Percentiles rank a stretch among this genome's conserved stretches.
Evolutionary conservation across 2,329 filamentous ascomycete genomes (phyloP).

Genomic region (Alternaria brassicicola): DNA sequence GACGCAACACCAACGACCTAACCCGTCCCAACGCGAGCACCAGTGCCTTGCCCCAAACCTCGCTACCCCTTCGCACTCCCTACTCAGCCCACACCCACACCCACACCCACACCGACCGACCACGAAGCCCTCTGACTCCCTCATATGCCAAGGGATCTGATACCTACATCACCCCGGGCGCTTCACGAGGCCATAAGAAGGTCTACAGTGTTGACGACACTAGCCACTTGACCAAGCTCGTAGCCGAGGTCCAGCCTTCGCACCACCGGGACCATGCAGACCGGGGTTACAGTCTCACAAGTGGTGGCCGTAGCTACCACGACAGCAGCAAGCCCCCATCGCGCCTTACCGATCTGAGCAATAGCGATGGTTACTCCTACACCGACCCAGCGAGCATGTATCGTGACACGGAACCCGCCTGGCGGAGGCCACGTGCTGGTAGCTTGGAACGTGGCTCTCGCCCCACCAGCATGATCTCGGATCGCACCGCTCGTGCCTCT

Average conservation of each 20-base stretch:
- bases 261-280: conserved; percentile 34
- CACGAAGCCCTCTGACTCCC: conserved; percentile 51
- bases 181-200: conserved; percentile 51
- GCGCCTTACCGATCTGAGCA: conserved; percentile 45
- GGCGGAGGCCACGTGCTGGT: conserved; percentile 53
- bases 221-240: conserved; percentile 45
- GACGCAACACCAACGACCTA: conserved; percentile 52
- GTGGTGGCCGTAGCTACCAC: conserved; percentile 41
- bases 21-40: conserved; percentile 45
- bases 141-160: conserved; percentile 43
- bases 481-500: conserved; percentile 46
- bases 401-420: conserved; percentile 57
- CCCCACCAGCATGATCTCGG: conserved; percentile 54
- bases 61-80: conserved; percentile 43
- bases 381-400: conserved; percentile 59
- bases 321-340: conserved; percentile 32
- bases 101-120: conserved; percentile 36
- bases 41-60: conserved; percentile 31
- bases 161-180: conserved; percentile 47
- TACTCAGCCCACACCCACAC: conserved; percentile 32
- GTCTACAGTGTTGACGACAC: conserved; percentile 57
- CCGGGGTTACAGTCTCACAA: conserved; percentile 35
- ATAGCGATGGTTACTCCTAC: conserved; percentile 57
- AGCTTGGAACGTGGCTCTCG: conserved; percentile 54
- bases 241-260: conserved; percentile 47